Evolutionary conservation across 1,284 basidiomycete species (phyloP), one percentile per base, ranked within the genome.

Genomic region (Caloboletus inedulis): DNA sequence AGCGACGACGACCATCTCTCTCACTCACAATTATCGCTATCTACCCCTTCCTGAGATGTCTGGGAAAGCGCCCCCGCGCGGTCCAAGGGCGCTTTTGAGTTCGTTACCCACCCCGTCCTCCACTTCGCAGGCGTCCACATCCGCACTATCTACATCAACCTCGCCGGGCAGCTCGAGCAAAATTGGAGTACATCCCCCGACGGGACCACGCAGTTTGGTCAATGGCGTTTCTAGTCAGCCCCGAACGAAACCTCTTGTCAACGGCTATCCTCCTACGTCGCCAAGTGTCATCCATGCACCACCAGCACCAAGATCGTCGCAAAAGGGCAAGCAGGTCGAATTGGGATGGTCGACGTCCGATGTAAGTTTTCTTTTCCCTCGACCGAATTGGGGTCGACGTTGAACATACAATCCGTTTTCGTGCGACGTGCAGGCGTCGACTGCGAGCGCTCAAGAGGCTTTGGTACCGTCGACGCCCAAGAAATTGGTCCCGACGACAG

Each of bases 11-110:
- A 52, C 56, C 4, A 14, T 29, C 18, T 52, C 25, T 49, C 25
- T 49, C 39, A 29, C 23, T 41, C 35, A 19, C 18, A 47, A 47
- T 29, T 46, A 2, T 46, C 45, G 7, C 45, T 34, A 48, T 47
- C 16, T 14, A 43, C 31, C 19, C 37, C 13, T 37, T 18, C 35
- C 33, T 50, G 31, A 53, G 43, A 84, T 89, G 86, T 87, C 86
- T 68, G 84, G 86, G 62, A 88, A 85, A 74, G 82, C 79, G 48
- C 86, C 86, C 61, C 86, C 86, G 59, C 79, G 75, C 61, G 86
- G 85, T 54, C 86, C 86, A 48, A 73, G 86, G 56, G 86, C 86
- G 41, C 74, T 89, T 55, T 63, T 82, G 52, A 78, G 75, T 58
- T 72, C 76, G 37, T 54, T 77, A 18, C 70, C 69, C 50, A 62